Conservation (phyloP, 345 rosid genomes). For the Eutrema japonicum region DNA sequence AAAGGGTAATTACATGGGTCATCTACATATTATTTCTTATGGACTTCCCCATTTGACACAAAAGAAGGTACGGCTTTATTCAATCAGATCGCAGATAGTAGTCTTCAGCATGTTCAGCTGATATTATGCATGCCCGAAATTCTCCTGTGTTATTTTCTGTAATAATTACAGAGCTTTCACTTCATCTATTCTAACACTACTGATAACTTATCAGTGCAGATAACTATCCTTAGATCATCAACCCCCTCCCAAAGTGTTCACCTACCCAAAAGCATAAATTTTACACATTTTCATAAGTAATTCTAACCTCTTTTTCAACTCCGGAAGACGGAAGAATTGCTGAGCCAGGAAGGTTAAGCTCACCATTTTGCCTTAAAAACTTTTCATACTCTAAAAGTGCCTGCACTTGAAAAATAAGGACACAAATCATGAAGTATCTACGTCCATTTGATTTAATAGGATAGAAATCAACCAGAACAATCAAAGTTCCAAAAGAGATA, state of each 20-base stretch:
- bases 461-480: constrained; percentile 10
- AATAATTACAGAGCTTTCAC: neutral
- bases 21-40: neutral
- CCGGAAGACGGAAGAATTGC: constrained; percentile 55
- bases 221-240: neutral
- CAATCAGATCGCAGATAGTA: constrained; percentile 4
- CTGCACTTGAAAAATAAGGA: constrained; percentile 49
- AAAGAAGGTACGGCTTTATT: constrained; percentile 13
- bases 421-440: constrained; percentile 9
- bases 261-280: neutral
- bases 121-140: neutral
- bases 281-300: neutral
- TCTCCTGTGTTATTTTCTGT: neutral
- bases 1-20: neutral
- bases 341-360: constrained; percentile 70
- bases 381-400: constrained; percentile 90
- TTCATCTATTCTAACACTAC: constrained; percentile 13
- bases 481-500: constrained; percentile 12
- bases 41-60: constrained; percentile 18
- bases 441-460: constrained; percentile 7
- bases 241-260: constrained; percentile 12
- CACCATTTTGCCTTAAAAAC: constrained; percentile 66
- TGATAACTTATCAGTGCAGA: neutral
- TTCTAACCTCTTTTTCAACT: constrained; percentile 74
- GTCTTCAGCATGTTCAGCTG: neutral